Percentiles rank a stretch among this genome's conserved stretches.
Evolutionary conservation across 2,329 filamentous ascomycete species (phyloP).

Genomic region (Paecilomyces dactylethromorphus): DNA sequence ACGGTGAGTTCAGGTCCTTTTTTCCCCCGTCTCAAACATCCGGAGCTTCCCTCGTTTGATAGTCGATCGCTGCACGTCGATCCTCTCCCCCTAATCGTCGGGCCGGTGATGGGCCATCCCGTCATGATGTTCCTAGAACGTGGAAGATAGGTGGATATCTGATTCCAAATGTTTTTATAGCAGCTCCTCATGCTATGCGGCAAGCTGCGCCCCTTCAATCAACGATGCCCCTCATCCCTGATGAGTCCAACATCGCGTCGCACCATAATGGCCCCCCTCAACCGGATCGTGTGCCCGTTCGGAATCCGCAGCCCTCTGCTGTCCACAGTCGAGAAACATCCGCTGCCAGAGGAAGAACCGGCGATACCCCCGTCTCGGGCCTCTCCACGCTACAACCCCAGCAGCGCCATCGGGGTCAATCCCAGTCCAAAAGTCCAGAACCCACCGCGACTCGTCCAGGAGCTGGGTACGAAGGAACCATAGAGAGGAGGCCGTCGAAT

Average conservation of each 20-base stretch:
- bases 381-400: conserved; percentile 30
- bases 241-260: conserved; percentile 30
- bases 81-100: background rate
- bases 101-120: background rate
- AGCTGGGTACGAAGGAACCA: conserved; percentile 27
- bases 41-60: background rate
- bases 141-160: background rate
- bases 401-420: conserved; percentile 29
- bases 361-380: conserved; percentile 27
- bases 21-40: background rate
- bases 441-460: conserved; percentile 26
- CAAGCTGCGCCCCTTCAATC: conserved; percentile 31
- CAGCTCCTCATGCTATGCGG: conserved; percentile 33
- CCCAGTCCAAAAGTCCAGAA: conserved; percentile 38
- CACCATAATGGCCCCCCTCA: conserved; percentile 31
- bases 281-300: conserved; percentile 29
- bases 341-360: conserved; percentile 34
- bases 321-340: conserved; percentile 40
- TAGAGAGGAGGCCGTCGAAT: conserved; percentile 38
- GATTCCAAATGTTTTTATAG: conserved; percentile 11
- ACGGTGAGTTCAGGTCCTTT: conserved; percentile 5
- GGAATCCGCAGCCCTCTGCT: conserved; percentile 30
- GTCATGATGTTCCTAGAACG: background rate
- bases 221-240: conserved; percentile 34
- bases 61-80: background rate